phyloP scores from a whole-genome alignment of 2,329 filamentous ascomycete genomes.

The Pyrenochaeta sp. region DNA sequence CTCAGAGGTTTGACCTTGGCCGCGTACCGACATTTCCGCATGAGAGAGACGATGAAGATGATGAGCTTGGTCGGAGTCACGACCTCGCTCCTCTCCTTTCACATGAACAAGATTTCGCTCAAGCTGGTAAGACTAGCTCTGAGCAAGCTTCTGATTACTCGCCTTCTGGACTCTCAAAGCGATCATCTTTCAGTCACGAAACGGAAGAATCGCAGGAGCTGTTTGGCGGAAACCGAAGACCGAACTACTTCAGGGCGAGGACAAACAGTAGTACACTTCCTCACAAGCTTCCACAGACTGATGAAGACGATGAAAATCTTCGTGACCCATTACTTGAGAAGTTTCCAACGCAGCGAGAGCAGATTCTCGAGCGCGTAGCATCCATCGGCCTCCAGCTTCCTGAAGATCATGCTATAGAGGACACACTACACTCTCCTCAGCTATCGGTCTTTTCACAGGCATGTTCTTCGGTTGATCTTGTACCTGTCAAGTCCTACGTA shows the following conservation, averaged over 20 bases:
- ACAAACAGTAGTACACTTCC: slow-evolving; percentile 35
- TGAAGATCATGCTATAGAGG: slow-evolving; percentile 31
- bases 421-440: slow-evolving; percentile 29
- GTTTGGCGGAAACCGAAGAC: slow-evolving; percentile 14
- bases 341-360: slow-evolving; percentile 37
- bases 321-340: slow-evolving; percentile 35
- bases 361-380: slow-evolving; percentile 37
- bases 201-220: slow-evolving; percentile 9
- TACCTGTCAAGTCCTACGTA: slow-evolving; percentile 30
- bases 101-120: slow-evolving; percentile 26
- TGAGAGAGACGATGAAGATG: slow-evolving; percentile 1
- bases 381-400: slow-evolving; percentile 34
- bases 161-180: slow-evolving; percentile 7
- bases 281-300: slow-evolving; percentile 34
- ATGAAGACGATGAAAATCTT: slow-evolving; percentile 37
- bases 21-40: slow-evolving; percentile 17
- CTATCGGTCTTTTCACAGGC: slow-evolving; percentile 35
- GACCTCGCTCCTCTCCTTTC: slow-evolving; percentile 28
- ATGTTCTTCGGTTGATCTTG: slow-evolving; percentile 40
- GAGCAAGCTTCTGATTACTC: slow-evolving; percentile 19
- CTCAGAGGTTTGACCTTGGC: slow-evolving; percentile 5
- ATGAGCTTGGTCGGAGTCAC: slow-evolving; percentile 7
- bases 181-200: slow-evolving; percentile 19
- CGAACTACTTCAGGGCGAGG: slow-evolving; percentile 25
- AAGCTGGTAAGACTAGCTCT: slow-evolving; percentile 20